Evolutionary conservation across 352 stramenopile species (phyloP), one percentile per base, ranked within the genome.

Genomic region (Pythium periplocum): DNA sequence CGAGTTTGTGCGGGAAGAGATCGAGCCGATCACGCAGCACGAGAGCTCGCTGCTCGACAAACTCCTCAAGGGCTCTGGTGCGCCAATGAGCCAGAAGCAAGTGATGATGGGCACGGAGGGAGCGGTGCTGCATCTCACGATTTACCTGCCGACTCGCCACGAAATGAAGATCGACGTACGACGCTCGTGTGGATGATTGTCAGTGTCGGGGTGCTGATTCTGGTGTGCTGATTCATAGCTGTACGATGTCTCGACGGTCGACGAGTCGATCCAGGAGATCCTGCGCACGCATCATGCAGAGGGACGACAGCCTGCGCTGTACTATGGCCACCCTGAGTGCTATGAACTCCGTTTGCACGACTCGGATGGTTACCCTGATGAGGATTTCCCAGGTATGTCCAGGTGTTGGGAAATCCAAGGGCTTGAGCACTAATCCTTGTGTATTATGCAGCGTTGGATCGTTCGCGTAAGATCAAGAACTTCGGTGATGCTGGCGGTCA

Each of bases 381-480:
- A 95, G 59, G 85, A 95, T 51, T 95, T 93, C 37, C 85, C 85
- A 64, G 83, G 83, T 87, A 49, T 6, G 33, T 5, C 38, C 10
- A 12, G 10, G 2, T 17, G 4, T 42, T 12, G 9, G 46, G 17
- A 26, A 26, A 26, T 26, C 17, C 17, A 26, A 26, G 17, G 38
- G 7, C 38, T 42, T 42, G 38, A 12, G 7, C 38, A 12, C 38
- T 12, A 42, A 42, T 12, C 12, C 38, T 1, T 12, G 7, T 12
- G 12, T 12, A 42, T 42, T 42, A 1, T 42, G 7, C 38, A 92
- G 85, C 85, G 3, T 61, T 95, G 10, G 83, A 95, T 50, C 75
- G 83, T 10, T 93, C 83, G 4, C 68, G 85, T 6, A 93, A 92
- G 61, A 95, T 95, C 55, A 95, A 95, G 62, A 93, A 93, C 64